Evolutionary conservation across 805 yeast species (phyloP).

Genomic region (Nakazawaea peltata): DNA sequence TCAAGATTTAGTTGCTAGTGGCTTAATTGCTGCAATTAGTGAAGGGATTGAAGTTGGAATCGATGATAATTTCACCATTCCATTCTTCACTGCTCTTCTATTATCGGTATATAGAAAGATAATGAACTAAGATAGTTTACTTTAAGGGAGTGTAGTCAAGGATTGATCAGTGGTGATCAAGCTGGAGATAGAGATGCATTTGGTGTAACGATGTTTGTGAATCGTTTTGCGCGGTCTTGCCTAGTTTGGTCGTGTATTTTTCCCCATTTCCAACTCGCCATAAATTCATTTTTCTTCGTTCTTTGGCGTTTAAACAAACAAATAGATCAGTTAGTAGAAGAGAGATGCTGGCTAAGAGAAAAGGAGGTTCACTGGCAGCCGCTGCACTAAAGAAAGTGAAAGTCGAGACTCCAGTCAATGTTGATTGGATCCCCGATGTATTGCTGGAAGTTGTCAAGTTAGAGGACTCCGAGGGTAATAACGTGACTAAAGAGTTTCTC

Average conservation of each 20-base stretch:
- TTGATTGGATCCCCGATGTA: neutral
- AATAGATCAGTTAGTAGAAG: too few species aligned
- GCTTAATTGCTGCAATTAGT: conserved; percentile 76
- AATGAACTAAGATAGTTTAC: neutral
- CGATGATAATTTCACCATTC: conserved; percentile 94
- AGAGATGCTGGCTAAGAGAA: conserved; percentile 17
- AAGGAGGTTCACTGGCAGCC: conserved; percentile 7
- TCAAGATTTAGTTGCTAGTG: conserved; percentile 47
- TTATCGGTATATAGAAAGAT: conserved; percentile 23
- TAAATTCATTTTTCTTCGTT: too few species aligned
- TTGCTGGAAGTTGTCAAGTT: neutral
- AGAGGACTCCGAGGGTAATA: conserved; percentile 6
- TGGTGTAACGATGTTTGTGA: neutral
- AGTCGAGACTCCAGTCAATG: conserved; percentile 5
- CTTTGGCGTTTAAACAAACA: too few species aligned
- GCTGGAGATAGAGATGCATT: too few species aligned
- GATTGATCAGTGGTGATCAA: too few species aligned
- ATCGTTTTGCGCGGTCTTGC: neutral
- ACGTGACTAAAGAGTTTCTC: conserved; percentile 43
- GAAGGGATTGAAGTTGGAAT: conserved; percentile 76
- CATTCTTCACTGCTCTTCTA: conserved; percentile 70
- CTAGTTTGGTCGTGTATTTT: too few species aligned
- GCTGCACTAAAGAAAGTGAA: conserved; percentile 15
- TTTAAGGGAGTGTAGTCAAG: too few species aligned
- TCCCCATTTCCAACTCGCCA: too few species aligned